A percentile compares a stretch with the other conserved stretches of the same genome.
phyloP scores from a whole-genome alignment of 352 stramenopile genomes.

The Globisporangium spinosum region DNA sequence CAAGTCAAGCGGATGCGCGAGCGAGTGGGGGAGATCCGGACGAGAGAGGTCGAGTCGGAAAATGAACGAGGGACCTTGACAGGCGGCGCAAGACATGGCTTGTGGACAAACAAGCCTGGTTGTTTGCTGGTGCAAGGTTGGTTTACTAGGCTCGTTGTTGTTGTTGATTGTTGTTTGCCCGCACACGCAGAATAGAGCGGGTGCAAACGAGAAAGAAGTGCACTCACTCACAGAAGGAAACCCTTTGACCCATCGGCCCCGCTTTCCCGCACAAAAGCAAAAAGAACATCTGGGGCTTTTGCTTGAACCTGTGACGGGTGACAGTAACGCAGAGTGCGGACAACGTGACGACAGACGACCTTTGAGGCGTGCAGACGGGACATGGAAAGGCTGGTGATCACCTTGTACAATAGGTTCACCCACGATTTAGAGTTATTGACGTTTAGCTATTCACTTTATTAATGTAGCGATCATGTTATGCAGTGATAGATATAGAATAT shows the following conservation, averaged over 20 bases:
- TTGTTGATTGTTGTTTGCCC: neutral
- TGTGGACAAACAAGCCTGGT: neutral
- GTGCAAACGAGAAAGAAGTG: neutral
- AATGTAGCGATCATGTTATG: neutral
- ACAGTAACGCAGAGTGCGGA: neutral
- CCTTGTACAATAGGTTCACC: neutral
- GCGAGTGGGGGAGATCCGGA: conserved; percentile 8
- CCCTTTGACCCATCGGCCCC: neutral
- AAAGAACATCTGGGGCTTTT: neutral
- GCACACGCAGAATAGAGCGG: neutral
- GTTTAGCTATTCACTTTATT: neutral
- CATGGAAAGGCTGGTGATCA: neutral
- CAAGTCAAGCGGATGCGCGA: neutral
- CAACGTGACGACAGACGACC: neutral
- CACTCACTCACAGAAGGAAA: neutral
- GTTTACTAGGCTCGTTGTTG: neutral
- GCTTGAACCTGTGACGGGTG: neutral
- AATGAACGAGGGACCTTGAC: neutral
- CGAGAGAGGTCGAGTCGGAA: conserved; percentile 14
- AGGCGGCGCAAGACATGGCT: neutral
- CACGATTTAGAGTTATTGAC: neutral
- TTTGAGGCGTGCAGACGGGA: neutral
- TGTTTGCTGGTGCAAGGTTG: neutral
- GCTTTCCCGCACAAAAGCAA: neutral
- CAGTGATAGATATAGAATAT: neutral